Conservation (phyloP, 768 basidiomycete species). For the Cystofilobasidium macerans region DNA sequence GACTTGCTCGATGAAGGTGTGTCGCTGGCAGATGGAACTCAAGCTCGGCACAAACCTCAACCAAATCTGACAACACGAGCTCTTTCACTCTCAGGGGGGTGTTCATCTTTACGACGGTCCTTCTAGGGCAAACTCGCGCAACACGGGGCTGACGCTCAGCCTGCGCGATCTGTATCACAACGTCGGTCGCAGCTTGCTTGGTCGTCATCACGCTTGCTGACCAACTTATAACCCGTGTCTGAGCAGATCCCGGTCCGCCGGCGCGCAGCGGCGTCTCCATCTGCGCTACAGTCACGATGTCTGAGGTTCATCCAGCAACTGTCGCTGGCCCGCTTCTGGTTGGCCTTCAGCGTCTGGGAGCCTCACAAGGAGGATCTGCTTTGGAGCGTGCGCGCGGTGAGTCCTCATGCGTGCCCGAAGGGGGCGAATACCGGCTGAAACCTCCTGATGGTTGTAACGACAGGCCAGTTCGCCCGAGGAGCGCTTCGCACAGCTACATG, state of each 20-base stretch:
- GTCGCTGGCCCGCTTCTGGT: background rate
- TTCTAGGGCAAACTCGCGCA: background rate
- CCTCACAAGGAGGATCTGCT: background rate
- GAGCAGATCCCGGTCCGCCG: background rate
- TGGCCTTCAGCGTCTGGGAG: background rate
- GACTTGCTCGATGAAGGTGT: background rate
- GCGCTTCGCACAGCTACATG: background rate
- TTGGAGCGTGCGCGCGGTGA: background rate
- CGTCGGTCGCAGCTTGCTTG: background rate
- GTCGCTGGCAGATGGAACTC: background rate
- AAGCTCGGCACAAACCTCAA: no score
- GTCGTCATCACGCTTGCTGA: background rate
- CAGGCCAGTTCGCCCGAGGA: background rate
- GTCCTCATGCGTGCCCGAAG: background rate
- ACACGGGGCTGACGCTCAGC: background rate
- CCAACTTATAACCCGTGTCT: no score
- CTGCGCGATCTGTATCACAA: background rate
- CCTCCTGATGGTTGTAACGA: background rate
- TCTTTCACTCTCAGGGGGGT: background rate
- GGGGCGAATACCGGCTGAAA: background rate
- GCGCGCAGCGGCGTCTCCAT: background rate
- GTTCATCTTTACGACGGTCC: background rate
- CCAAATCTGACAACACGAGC: no score
- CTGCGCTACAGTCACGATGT: background rate
- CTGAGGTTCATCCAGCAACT: background rate